A percentile compares a stretch with the other conserved stretches of the same genome.
Conservation (phyloP, 2,329 filamentous ascomycete genomes). For the Xylariomycetidae sp. region DNA sequence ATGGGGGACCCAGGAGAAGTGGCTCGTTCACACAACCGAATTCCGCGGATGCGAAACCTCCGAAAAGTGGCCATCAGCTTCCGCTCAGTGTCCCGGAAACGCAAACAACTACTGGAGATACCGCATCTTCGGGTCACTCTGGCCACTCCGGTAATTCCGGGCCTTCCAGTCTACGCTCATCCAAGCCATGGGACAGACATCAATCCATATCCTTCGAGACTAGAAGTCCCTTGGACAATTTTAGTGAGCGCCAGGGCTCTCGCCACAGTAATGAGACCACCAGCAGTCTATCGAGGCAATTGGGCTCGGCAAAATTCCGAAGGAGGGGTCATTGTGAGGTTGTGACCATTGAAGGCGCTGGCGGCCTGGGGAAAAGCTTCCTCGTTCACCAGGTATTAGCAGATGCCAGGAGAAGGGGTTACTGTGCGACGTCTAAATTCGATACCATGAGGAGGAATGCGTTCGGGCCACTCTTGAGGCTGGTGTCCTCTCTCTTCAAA, state of each 20-base stretch:
- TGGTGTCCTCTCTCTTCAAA: slow-evolving; percentile 61
- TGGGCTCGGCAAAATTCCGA: slow-evolving; percentile 52
- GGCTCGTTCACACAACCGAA: slow-evolving; percentile 43
- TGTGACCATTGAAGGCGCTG: slow-evolving; percentile 53
- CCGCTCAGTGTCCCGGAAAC: slow-evolving; percentile 27
- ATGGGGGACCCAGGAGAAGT: slow-evolving; percentile 43
- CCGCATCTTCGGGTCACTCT: slow-evolving; percentile 41
- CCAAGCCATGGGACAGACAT: slow-evolving; percentile 46
- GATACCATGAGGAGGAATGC: slow-evolving; percentile 55
- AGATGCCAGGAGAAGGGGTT: slow-evolving; percentile 55
- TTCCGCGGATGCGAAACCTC: slow-evolving; percentile 34
- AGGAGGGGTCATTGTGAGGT: slow-evolving; percentile 59
- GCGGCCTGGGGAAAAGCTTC: slow-evolving; percentile 60
- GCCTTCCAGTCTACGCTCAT: too few species aligned
- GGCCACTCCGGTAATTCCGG: slow-evolving; percentile 13
- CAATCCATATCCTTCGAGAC: slow-evolving; percentile 45
- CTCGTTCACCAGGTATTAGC: slow-evolving; percentile 57
- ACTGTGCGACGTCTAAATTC: slow-evolving; percentile 62
- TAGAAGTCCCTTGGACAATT: slow-evolving; percentile 39
- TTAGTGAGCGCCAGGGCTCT: slow-evolving; percentile 35
- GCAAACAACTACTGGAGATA: slow-evolving; percentile 32
- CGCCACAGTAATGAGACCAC: slow-evolving; percentile 41
- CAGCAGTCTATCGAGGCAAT: slow-evolving; percentile 46
- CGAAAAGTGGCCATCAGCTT: slow-evolving; percentile 33
- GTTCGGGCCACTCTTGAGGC: slow-evolving; percentile 57